Conservation (phyloP, 192 early-diverging fungal species). For the Podila epigama region DNA sequence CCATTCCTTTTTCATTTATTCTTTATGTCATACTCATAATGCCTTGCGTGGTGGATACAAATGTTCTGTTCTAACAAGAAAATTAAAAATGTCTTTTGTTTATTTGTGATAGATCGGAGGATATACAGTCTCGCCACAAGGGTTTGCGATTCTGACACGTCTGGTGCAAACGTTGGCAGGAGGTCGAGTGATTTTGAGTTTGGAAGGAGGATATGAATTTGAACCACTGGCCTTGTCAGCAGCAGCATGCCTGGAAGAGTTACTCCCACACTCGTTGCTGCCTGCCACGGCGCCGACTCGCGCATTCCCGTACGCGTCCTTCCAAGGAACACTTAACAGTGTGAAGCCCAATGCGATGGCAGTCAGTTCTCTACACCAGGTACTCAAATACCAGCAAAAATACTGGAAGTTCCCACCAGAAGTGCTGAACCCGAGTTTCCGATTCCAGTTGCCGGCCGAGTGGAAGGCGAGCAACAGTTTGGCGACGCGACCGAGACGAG, state of each 20-base stretch:
- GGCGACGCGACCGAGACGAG: constrained; percentile 49
- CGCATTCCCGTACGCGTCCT: constrained; percentile 42
- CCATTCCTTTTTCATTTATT: not conserved
- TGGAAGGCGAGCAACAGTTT: constrained; percentile 57
- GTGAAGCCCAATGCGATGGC: constrained; percentile 58
- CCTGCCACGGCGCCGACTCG: constrained; percentile 33
- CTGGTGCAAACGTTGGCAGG: constrained; percentile 67
- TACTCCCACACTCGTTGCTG: constrained; percentile 40
- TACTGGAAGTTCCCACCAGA: constrained; percentile 58
- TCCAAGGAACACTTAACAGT: constrained; percentile 52
- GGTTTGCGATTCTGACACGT: constrained; percentile 73
- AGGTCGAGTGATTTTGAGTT: constrained; percentile 69
- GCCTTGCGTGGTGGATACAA: no score
- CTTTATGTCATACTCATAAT: not conserved
- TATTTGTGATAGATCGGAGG: constrained; percentile 60
- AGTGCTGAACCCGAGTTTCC: constrained; percentile 43
- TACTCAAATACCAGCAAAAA: constrained; percentile 50
- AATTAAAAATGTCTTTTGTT: not conserved
- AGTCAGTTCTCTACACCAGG: constrained; percentile 44
- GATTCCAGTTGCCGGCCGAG: constrained; percentile 55
- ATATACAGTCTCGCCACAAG: constrained; percentile 69
- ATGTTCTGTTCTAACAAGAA: no score
- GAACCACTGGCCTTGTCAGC: constrained; percentile 53
- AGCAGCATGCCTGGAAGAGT: constrained; percentile 50
- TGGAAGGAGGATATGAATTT: constrained; percentile 69